These are phyloP conservation scores for Trapa incisa DNA, from an alignment of 345 rosid genomes.

Conservation along the genomic window DNA sequence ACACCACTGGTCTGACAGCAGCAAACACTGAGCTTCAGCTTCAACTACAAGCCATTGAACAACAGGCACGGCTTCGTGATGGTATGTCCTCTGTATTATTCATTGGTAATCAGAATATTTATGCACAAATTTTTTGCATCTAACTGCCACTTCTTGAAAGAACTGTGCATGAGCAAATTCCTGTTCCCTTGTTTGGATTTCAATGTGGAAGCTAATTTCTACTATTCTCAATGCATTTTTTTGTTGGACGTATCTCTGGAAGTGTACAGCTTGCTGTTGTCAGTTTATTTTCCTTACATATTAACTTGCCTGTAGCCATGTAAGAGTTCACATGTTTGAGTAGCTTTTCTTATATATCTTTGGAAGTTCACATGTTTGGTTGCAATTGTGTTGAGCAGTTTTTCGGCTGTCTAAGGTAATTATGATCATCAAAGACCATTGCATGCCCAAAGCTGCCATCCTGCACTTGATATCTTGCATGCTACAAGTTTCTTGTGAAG, in stretches of 20 bases:
- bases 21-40: constrained; percentile 94
- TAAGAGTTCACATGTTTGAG: too few species aligned
- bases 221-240: too few species aligned
- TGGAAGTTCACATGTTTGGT: too few species aligned
- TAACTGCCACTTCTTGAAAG: not conserved
- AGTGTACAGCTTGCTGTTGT: too few species aligned
- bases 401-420: too few species aligned
- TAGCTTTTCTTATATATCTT: too few species aligned
- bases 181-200: not conserved
- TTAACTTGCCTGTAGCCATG: not conserved
- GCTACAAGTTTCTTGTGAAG: not conserved
- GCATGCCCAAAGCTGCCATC: not conserved
- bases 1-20: constrained; percentile 61
- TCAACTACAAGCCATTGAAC: constrained; percentile 89
- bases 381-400: too few species aligned
- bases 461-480: not conserved
- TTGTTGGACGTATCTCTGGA: too few species aligned
- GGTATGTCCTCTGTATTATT: constrained; percentile 27
- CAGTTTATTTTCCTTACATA: not conserved
- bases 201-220: not conserved
- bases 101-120: not conserved
- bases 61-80: constrained; percentile 84
- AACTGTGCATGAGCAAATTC: not conserved
- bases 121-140: not conserved
- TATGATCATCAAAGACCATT: too few species aligned